phyloP scores from a whole-genome alignment of 768 basidiomycete genomes.

The Artomyces pyxidatus region DNA sequence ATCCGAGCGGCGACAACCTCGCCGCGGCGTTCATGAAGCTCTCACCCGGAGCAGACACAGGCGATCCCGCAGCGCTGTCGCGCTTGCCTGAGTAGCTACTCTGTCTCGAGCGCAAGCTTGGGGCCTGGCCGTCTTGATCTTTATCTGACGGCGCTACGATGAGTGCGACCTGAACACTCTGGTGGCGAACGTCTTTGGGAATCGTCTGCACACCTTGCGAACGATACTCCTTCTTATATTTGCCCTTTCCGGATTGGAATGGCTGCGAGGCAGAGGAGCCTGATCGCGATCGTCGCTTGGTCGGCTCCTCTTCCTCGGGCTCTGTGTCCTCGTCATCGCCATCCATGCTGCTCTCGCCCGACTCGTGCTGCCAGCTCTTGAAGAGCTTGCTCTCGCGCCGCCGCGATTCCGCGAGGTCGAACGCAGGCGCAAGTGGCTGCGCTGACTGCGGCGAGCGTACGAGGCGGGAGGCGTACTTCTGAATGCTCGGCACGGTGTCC shows the following conservation, averaged over 20 bases:
- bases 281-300: conserved; percentile 19
- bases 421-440: conserved; percentile 40
- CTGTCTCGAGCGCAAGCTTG: conserved; percentile 2
- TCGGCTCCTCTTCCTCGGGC: conserved; percentile 27
- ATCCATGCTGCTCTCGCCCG: conserved; percentile 68
- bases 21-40: conserved; percentile 8
- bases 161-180: conserved; percentile 50
- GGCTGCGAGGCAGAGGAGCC: conserved; percentile 29
- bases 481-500: conserved; percentile 77
- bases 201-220: conserved; percentile 68
- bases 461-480: conserved; percentile 59
- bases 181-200: conserved; percentile 41
- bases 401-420: conserved; percentile 33
- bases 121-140: conserved; percentile 5
- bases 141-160: conserved; percentile 12
- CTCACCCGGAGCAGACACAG: neutral
- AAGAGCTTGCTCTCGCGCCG: conserved; percentile 26
- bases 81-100: conserved; percentile 1
- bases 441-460: conserved; percentile 38
- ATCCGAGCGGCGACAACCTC: conserved; percentile 22
- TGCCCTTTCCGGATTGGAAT: conserved; percentile 27
- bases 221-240: conserved; percentile 49
- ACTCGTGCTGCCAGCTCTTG: conserved; percentile 44
- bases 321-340: conserved; percentile 65
- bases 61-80: neutral